These are phyloP conservation scores for Solidago caesia DNA, from an alignment of 129 eudicot genomes.

Conservation along the genomic window DNA sequence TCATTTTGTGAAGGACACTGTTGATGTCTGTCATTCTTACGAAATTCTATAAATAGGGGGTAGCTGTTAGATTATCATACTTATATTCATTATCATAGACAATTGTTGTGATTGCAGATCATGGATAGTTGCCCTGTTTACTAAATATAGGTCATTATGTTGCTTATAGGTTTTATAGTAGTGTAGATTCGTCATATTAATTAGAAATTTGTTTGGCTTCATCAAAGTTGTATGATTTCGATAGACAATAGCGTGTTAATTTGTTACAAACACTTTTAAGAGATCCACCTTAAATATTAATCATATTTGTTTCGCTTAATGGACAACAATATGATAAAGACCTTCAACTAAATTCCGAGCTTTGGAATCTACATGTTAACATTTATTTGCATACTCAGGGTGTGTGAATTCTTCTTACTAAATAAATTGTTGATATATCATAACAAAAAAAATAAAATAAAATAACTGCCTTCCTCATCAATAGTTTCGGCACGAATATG, in stretches of 20 bases:
- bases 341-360: background rate
- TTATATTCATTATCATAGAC: background rate
- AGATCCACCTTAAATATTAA: background rate
- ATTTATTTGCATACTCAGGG: background rate
- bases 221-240: constrained; percentile 6
- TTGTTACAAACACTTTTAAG: background rate
- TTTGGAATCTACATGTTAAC: background rate
- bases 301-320: constrained; percentile 1
- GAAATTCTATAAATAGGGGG: background rate
- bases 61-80: background rate
- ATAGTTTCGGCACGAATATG: background rate
- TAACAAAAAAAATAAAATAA: too few relatives aligned
- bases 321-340: background rate
- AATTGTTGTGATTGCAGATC: background rate
- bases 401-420: background rate
- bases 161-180: background rate
- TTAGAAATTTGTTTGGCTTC: background rate
- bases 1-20: background rate
- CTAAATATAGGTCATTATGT: background rate
- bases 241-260: background rate
- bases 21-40: background rate
- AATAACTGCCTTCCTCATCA: background rate
- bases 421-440: background rate
- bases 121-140: background rate
- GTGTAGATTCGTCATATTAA: background rate